phyloP scores from a whole-genome alignment of 306 rosid species.

The Vigna radiata region DNA sequence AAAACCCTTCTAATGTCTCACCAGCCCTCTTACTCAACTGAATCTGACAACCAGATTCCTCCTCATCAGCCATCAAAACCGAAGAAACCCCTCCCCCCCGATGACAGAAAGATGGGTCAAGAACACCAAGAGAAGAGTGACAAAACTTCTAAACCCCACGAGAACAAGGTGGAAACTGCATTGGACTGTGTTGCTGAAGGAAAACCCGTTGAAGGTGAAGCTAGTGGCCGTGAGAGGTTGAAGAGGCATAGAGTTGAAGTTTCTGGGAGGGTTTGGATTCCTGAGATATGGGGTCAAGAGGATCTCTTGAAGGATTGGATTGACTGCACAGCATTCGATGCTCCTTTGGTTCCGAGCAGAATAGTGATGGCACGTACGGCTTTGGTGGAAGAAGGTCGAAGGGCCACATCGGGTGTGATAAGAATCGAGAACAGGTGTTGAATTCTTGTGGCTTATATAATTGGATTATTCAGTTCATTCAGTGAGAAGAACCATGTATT shows the following conservation, averaged over 20 bases:
- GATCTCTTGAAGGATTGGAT: constrained; percentile 85
- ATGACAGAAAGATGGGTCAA: background rate
- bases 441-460: background rate
- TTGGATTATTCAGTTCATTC: constrained; percentile 8
- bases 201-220: constrained; percentile 37
- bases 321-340: constrained; percentile 79
- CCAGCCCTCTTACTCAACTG: constrained; percentile 4
- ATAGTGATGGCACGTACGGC: constrained; percentile 72
- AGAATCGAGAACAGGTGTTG: constrained; percentile 72
- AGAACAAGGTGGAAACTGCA: constrained; percentile 19
- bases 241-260: constrained; percentile 74
- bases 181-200: background rate
- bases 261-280: constrained; percentile 84
- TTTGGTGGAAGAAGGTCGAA: constrained; percentile 66
- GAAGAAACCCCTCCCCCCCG: constrained; percentile 28
- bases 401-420: constrained; percentile 51
- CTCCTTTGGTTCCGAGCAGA: constrained; percentile 65
- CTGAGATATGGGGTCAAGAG: constrained; percentile 96
- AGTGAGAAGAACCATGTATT: background rate
- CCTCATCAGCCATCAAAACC: constrained; percentile 41
- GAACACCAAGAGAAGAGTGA: background rate
- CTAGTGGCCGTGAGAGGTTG: constrained; percentile 75
- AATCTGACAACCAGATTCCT: constrained; percentile 4
- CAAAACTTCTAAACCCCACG: constrained; percentile 14
- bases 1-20: constrained; percentile 46